These are phyloP conservation scores for Glarea lozoyensis DNA, from an alignment of 495 filamentous ascomycete species.

Conservation along the genomic window DNA sequence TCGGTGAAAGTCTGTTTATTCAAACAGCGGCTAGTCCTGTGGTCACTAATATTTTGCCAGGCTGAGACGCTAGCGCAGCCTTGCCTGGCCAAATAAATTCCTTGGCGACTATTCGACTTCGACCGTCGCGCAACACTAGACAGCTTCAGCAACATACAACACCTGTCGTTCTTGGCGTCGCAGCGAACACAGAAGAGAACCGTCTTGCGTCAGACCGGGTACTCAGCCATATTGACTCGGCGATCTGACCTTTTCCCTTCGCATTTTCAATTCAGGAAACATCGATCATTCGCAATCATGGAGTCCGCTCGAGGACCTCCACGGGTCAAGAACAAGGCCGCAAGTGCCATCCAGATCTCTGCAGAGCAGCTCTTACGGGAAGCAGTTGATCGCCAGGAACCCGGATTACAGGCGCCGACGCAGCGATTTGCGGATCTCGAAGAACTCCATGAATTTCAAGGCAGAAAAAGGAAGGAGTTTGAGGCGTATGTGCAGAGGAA, in stretches of 20 bases:
- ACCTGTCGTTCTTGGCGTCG: too few species aligned
- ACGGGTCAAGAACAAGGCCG: conserved; percentile 94
- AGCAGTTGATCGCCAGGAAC: conserved; percentile 95
- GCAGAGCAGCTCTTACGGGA: conserved; percentile 97
- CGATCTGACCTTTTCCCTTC: not conserved
- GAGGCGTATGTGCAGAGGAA: conserved; percentile 97
- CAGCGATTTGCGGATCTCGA: conserved; percentile 94
- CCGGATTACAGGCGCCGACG: conserved; percentile 76
- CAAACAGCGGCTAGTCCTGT: too few species aligned
- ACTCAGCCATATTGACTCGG: too few species aligned
- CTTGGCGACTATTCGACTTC: too few species aligned
- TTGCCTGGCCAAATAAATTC: too few species aligned
- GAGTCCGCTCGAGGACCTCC: conserved; percentile 90
- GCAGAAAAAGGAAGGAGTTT: conserved; percentile 90
- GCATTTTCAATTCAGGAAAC: not conserved
- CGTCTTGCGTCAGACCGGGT: too few species aligned
- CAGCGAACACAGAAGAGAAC: too few species aligned
- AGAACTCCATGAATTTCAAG: conserved; percentile 96
- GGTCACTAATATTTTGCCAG: too few species aligned
- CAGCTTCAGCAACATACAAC: too few species aligned
- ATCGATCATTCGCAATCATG: conserved; percentile 55
- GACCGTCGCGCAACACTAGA: too few species aligned
- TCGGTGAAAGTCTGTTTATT: too few species aligned
- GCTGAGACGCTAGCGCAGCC: too few species aligned
- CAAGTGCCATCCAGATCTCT: conserved; percentile 80